Percentiles rank a stretch among this genome's conserved stretches.
phyloP scores from a whole-genome alignment of 192 early-diverging fungal genomes.

The Funneliformis geosporum region DNA sequence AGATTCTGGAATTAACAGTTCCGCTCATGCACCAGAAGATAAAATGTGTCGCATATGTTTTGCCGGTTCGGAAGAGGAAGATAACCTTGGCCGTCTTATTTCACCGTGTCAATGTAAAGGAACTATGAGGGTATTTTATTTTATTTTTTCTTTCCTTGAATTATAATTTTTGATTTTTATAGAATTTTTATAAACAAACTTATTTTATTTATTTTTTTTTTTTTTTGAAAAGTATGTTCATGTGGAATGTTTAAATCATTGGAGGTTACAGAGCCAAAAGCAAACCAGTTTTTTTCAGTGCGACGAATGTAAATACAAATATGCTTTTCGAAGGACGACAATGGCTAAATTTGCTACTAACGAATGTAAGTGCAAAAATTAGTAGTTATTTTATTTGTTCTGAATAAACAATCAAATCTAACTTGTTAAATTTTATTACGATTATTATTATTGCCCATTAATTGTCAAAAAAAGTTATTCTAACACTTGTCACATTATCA shows the following conservation, averaged over 20 bases:
- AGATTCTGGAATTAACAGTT: not conserved
- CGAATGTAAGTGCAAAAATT: slow-evolving; percentile 46
- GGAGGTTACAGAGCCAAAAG: slow-evolving; percentile 52
- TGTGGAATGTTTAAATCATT: slow-evolving; percentile 58
- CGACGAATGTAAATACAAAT: slow-evolving; percentile 60
- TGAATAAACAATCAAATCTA: slow-evolving; percentile 36
- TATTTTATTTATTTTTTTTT: no score
- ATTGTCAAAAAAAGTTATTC: slow-evolving; percentile 29
- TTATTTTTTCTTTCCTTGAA: slow-evolving; percentile 23
- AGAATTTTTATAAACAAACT: not conserved
- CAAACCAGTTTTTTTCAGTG: slow-evolving; percentile 60
- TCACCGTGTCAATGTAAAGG: slow-evolving; percentile 63
- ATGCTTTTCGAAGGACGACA: slow-evolving; percentile 54
- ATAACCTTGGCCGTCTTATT: slow-evolving; percentile 52
- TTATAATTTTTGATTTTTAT: not conserved
- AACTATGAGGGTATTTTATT: slow-evolving; percentile 50
- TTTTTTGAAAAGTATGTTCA: slow-evolving; percentile 40
- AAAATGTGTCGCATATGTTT: slow-evolving; percentile 57
- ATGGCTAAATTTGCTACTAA: slow-evolving; percentile 50
- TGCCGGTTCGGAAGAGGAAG: slow-evolving; percentile 49
- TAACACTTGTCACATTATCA: slow-evolving; percentile 32
- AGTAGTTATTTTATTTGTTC: slow-evolving; percentile 35
- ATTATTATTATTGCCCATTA: slow-evolving; percentile 13
- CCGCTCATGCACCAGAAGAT: slow-evolving; percentile 37
- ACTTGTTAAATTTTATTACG: slow-evolving; percentile 13